Evolutionary conservation across 1,139 yeast species (phyloP).

Genomic region (Suhomyces bokatorum): DNA sequence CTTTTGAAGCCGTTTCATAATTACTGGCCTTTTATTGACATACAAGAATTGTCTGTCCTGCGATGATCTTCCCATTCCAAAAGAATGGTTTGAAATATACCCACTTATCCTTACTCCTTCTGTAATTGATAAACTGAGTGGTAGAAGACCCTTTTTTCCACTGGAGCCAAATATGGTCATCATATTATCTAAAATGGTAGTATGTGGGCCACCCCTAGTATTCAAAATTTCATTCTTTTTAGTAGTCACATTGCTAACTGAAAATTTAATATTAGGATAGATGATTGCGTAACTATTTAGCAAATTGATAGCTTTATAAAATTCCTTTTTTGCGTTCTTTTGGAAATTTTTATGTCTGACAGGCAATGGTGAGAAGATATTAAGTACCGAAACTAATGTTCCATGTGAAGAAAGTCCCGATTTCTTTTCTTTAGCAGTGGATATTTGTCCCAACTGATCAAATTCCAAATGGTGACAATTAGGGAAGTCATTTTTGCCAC

Average conservation of each 20-base stretch:
- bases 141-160: conserved; percentile 57
- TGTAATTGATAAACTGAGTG: conserved; percentile 36
- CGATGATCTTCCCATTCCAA: conserved; percentile 66
- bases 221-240: conserved; percentile 52
- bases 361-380: conserved; percentile 65
- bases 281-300: conserved; percentile 73
- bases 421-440: conserved; percentile 31
- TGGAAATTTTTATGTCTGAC: conserved; percentile 72
- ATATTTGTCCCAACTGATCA: conserved; percentile 53
- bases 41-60: conserved; percentile 74
- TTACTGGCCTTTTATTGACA: conserved; percentile 76
- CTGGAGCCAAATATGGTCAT: conserved; percentile 69
- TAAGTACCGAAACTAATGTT: conserved; percentile 52
- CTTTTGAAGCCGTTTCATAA: conserved; percentile 54
- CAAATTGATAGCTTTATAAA: conserved; percentile 59
- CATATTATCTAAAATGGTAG: conserved; percentile 50
- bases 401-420: conserved; percentile 49
- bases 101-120: conserved; percentile 49
- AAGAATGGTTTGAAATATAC: conserved; percentile 68
- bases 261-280: conserved; percentile 54
- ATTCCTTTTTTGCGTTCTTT: conserved; percentile 71
- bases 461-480: conserved; percentile 56
- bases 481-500: conserved; percentile 53
- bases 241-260: conserved; percentile 54
- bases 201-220: conserved; percentile 45